phyloP scores from a whole-genome alignment of 768 basidiomycete genomes.

The Tricholoma terreum region DNA sequence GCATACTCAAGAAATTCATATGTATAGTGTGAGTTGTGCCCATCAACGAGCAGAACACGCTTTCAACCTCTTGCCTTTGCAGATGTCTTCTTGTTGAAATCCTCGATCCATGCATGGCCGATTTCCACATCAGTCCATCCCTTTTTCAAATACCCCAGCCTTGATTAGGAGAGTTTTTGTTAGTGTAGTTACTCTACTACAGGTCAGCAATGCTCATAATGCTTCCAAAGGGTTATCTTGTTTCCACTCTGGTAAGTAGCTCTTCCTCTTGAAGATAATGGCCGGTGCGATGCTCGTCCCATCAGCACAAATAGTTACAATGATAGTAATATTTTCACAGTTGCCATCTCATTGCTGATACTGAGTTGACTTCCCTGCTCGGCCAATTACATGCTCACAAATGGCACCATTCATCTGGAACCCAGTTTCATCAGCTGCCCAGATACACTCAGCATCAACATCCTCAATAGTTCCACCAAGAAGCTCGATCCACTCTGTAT shows the following conservation, averaged over 20 bases:
- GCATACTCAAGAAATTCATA: constrained; percentile 26
- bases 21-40: constrained; percentile 35
- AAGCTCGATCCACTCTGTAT: constrained; percentile 8
- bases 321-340: constrained; percentile 33
- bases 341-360: constrained; percentile 8
- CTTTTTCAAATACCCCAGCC: constrained; percentile 30
- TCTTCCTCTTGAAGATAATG: constrained; percentile 39
- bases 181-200: constrained; percentile 4
- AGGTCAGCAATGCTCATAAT: constrained; percentile 24
- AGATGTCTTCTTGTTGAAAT: constrained; percentile 18
- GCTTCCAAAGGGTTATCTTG: constrained; percentile 41
- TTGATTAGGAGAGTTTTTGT: constrained; percentile 13
- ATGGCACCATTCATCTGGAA: background rate
- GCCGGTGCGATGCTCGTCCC: constrained; percentile 34
- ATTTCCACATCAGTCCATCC: constrained; percentile 38
- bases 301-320: constrained; percentile 38
- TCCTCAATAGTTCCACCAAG: background rate
- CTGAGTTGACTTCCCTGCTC: background rate
- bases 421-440: constrained; percentile 4
- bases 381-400: background rate
- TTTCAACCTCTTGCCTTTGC: constrained; percentile 14
- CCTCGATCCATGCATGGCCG: constrained; percentile 33
- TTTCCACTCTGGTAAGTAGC: constrained; percentile 33
- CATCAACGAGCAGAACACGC: constrained; percentile 35
- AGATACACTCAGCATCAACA: constrained; percentile 1